Evolutionary conservation across 805 yeast species (phyloP).

Genomic region (Limtongozyma cylindracea): DNA sequence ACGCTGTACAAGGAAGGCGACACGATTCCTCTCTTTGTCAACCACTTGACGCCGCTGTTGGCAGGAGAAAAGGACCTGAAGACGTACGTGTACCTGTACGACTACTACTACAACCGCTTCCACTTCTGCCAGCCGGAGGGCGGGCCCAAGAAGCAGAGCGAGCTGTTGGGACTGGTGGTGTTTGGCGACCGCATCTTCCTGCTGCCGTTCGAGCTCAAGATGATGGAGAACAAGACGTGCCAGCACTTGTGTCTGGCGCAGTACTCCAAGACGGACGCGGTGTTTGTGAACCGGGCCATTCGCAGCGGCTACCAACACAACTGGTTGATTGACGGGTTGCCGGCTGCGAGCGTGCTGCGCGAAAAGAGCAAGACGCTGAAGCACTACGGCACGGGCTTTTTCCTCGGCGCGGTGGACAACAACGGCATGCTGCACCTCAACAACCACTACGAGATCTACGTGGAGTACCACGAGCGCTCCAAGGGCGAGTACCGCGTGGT

Average conservation of each 20-base stretch:
- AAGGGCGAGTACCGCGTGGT: constrained; percentile 61
- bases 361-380: constrained; percentile 32
- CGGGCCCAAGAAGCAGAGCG: constrained; percentile 52
- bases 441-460: constrained; percentile 57
- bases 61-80: constrained; percentile 8
- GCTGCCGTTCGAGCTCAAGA: constrained; percentile 64
- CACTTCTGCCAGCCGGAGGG: constrained; percentile 61
- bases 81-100: constrained; percentile 46
- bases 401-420: constrained; percentile 44
- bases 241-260: constrained; percentile 30
- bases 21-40: constrained; percentile 53
- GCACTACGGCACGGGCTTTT: constrained; percentile 65
- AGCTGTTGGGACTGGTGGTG: constrained; percentile 75
- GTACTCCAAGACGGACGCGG: constrained; percentile 41
- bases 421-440: constrained; percentile 29
- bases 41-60: constrained; percentile 58
- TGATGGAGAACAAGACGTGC: constrained; percentile 56
- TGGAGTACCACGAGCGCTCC: constrained; percentile 65
- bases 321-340: constrained; percentile 89
- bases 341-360: constrained; percentile 45
- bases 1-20: constrained; percentile 63
- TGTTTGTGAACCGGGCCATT: constrained; percentile 56
- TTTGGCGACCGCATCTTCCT: constrained; percentile 91
- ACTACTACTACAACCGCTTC: constrained; percentile 62
- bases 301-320: constrained; percentile 68